Conservation (phyloP, 2,329 filamentous ascomycete species). For the Salinomyces thailandicus region DNA sequence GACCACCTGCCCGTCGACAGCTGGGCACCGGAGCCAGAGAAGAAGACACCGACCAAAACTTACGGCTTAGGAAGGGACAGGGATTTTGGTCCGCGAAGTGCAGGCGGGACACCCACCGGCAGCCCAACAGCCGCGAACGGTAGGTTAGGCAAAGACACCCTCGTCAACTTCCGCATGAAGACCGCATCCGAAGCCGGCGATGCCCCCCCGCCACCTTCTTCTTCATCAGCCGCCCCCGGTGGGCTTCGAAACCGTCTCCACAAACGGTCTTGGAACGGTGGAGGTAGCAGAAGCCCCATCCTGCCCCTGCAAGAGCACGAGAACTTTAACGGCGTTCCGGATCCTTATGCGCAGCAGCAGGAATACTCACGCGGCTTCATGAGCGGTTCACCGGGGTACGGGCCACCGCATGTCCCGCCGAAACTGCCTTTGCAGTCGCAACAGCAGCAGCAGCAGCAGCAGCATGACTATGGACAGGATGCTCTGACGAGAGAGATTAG, state of each 20-base stretch:
- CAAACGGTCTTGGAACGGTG: too few species aligned
- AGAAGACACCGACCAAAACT: slow-evolving; percentile 36
- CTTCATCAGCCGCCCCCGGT: slow-evolving; percentile 17
- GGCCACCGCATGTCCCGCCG: slow-evolving; percentile 54
- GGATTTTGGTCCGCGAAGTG: slow-evolving; percentile 23
- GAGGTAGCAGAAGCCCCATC: too few species aligned
- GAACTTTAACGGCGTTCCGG: slow-evolving; percentile 33
- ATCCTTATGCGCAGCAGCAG: slow-evolving; percentile 40
- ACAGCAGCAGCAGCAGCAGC: slow-evolving; percentile 24
- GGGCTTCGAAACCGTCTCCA: too few species aligned
- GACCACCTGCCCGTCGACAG: slow-evolving; percentile 68
- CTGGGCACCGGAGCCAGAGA: slow-evolving; percentile 67
- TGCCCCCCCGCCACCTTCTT: slow-evolving; percentile 14
- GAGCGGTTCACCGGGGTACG: slow-evolving; percentile 7
- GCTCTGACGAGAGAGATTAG: slow-evolving; percentile 62
- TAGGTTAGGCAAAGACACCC: slow-evolving; percentile 21
- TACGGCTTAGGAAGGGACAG: slow-evolving; percentile 26
- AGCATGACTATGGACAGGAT: slow-evolving; percentile 33
- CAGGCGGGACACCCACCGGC: slow-evolving; percentile 5
- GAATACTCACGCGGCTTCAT: slow-evolving; percentile 32
- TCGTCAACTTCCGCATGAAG: slow-evolving; percentile 25
- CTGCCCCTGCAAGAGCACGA: slow-evolving; percentile 29
- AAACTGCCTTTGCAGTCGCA: slow-evolving; percentile 49
- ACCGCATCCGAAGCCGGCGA: slow-evolving; percentile 26
- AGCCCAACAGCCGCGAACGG: neutral